These are phyloP conservation scores for Cladosporium sp. DNA, from an alignment of 2,329 filamentous ascomycete genomes.

Conservation along the genomic window DNA sequence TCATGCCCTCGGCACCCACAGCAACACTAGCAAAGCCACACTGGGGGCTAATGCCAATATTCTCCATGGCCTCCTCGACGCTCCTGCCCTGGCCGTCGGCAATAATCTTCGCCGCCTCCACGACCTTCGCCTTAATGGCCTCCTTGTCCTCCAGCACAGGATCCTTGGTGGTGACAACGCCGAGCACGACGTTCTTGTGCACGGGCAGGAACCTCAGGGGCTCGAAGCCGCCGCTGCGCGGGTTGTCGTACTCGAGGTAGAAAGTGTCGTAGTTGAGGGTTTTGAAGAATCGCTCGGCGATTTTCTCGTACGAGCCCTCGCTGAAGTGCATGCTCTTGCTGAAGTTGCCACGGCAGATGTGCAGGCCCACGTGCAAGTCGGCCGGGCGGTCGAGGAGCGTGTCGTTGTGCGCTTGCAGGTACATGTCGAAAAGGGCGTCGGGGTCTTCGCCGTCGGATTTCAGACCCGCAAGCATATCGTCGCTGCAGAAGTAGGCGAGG, in stretches of 20 bases:
- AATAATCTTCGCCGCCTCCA: slow-evolving; percentile 34
- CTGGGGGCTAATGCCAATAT: slow-evolving; percentile 35
- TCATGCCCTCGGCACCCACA: slow-evolving; percentile 34
- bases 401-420: slow-evolving; percentile 35
- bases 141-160: slow-evolving; percentile 32
- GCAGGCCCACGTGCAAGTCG: slow-evolving; percentile 35
- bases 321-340: slow-evolving; percentile 36
- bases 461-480: slow-evolving; percentile 33
- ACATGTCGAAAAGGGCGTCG: slow-evolving; percentile 33
- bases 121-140: slow-evolving; percentile 30
- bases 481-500: slow-evolving; percentile 35
- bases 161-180: slow-evolving; percentile 35
- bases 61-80: slow-evolving; percentile 34
- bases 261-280: slow-evolving; percentile 36
- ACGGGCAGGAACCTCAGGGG: slow-evolving; percentile 34
- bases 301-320: slow-evolving; percentile 35
- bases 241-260: slow-evolving; percentile 38
- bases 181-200: slow-evolving; percentile 37
- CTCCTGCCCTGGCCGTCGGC: slow-evolving; percentile 33
- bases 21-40: slow-evolving; percentile 37
- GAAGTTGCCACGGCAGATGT: slow-evolving; percentile 38
- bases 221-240: slow-evolving; percentile 35
- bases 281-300: slow-evolving; percentile 35
- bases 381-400: slow-evolving; percentile 31
- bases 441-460: slow-evolving; percentile 33